A percentile compares a stretch with the other conserved stretches of the same genome.
phyloP scores from a whole-genome alignment of 2,329 filamentous ascomycete species.

The Xylariaceae sp. region DNA sequence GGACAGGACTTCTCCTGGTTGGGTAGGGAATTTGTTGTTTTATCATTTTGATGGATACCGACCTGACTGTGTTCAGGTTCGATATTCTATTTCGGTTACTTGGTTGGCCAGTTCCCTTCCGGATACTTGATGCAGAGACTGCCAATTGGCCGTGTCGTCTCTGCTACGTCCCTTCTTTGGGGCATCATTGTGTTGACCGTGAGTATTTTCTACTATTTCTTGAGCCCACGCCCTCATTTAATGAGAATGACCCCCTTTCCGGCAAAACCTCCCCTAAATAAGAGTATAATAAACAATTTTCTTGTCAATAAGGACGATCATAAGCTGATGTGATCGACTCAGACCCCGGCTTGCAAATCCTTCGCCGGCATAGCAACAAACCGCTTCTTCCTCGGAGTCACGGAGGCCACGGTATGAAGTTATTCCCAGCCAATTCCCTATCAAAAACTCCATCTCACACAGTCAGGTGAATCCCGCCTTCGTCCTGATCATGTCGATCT shows the following conservation, averaged over 20 bases:
- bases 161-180: conserved; percentile 42
- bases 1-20: conserved; percentile 50
- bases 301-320: background rate
- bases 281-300: no score
- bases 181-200: conserved; percentile 41
- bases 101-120: conserved; percentile 42
- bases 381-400: conserved; percentile 51
- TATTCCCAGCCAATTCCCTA: background rate
- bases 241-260: no score
- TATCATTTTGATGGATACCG: conserved; percentile 26
- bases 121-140: conserved; percentile 43
- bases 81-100: conserved; percentile 48
- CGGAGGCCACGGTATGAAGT: conserved; percentile 44
- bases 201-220: conserved; percentile 1
- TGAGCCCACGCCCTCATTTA: background rate
- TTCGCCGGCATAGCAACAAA: conserved; percentile 52
- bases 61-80: conserved; percentile 31
- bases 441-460: background rate
- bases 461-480: conserved; percentile 44
- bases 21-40: conserved; percentile 31
- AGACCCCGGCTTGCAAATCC: conserved; percentile 46
- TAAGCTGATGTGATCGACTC: conserved; percentile 3
- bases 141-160: conserved; percentile 45
- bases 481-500: conserved; percentile 34
- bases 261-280: no score